Base-by-base conservation (phyloP, 2,329 filamentous ascomycete species). In the Immersiporthe knoxdaviesiana region DNA sequence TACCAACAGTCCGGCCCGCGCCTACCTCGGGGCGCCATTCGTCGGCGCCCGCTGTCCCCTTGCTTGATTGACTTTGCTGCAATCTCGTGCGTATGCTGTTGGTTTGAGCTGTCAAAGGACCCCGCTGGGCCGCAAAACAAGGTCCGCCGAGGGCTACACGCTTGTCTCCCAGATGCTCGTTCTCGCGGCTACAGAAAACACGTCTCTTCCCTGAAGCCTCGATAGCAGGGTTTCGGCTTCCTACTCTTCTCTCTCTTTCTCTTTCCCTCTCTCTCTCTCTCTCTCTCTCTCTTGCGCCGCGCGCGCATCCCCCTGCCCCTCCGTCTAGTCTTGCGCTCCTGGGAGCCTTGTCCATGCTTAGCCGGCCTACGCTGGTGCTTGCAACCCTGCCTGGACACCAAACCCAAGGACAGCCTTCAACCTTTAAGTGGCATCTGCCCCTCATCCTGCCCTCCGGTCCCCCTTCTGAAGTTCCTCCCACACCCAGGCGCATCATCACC, bases 291-390 rank as follows among this genome's bases (percentile, higher is more conserved):
- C 64, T 67, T 60, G 56, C 54, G 61, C 65, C 61, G 41, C 64
- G 18, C 18, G 56, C 63, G 44, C 59, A 37, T 41, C 52, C 64
- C n/a, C 63, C 65, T 71, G 65, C 27, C 50, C 39, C 37, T 59
- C 65, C 47, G 62, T 59, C 64, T 69, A 44, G 58, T 59, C 64
- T 69, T 44, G 39, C 47, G 21, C 47, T 63, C 44, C 65, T 64
- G 63, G 67, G 67, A 69, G 70, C 67, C 70, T 71, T 69, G 67
- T 71, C 65, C 70, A 65, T 71, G 63, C 60, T 58, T 63, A 67
- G 59, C 67, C 65, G 64, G 59, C 27, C 35, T 35, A 37, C 67
- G 39, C 39, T 61, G 58, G 67, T 71, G 64, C 61, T 56, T 66
- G 64, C 67, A 69, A 65, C 69, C 69, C 69, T 71, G 56, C 69